Evolutionary conservation across 805 yeast species (phyloP), one percentile per base, ranked within the genome.

Genomic region (Wickerhamiella sorbophila): DNA sequence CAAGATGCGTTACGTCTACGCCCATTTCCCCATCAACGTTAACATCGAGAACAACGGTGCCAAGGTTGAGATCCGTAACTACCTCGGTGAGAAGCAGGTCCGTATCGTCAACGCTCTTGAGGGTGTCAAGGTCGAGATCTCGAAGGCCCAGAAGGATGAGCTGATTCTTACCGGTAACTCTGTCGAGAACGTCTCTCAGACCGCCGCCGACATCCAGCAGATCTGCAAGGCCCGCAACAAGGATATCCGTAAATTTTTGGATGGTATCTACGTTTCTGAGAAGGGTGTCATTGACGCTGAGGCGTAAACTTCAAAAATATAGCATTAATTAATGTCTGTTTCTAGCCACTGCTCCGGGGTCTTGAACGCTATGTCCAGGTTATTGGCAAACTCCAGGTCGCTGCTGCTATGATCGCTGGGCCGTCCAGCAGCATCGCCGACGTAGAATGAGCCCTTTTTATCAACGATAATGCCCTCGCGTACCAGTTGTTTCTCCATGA

Each of bases 11-110:
- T 87, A 85, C 70, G 98, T 91, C 54, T 93, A 88, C 67, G 99
- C 98, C 79, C 98, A 91, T 84, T 91, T 91, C 95, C 99, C 98
- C 69, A 91, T 93, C 73, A 91, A 91, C 73, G 95, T 91, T 58
- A 88, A 87, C 76, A 69, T 86, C 57, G 66, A 82, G 65, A 84
- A 82, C 55, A 72, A 74, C 61, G 88, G 88, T 46, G 69, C 74
- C 52, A 75, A 62, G 62, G 81, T 88, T 59, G 97, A 91, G 76
- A 87, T 91, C 76, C 87, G 97, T 84, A 91, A 91, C 77, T 91
- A 84, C 81, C 79, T 91, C 72, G 98, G 98, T 74, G 97, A 91
- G 77, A 91, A 86, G 81, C 77, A 85, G 71, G 94, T 87, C 56
- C 84, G 97, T 79, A 69, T 70, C 56, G 79, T 91, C 59, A 72